Conservation (phyloP, 257 asterid species). For the Gentiana macrophylla region DNA sequence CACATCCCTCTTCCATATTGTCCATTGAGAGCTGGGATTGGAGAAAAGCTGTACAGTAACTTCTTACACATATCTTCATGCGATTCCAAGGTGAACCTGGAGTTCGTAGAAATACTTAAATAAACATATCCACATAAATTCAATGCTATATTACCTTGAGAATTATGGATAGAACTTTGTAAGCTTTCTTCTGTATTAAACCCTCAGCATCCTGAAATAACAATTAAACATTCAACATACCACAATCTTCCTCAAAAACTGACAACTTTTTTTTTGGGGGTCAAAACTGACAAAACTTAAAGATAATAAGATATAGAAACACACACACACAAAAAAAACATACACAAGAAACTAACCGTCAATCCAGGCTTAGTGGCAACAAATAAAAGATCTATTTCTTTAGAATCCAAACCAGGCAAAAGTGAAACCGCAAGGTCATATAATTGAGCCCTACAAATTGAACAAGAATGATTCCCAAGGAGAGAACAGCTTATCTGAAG, state of each 20-base stretch:
- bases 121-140: too few species aligned
- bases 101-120: too few species aligned
- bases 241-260: not conserved
- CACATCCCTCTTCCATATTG: too few species aligned
- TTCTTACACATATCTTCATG: too few species aligned
- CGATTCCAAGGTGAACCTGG: too few species aligned
- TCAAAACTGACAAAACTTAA: too few species aligned
- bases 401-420: conserved; percentile 71
- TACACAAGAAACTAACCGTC: conserved; percentile 32
- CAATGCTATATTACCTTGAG: conserved; percentile 40
- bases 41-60: too few species aligned
- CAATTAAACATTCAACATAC: not conserved
- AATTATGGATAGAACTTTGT: conserved; percentile 64
- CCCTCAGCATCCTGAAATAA: conserved; percentile 64
- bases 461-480: conserved; percentile 8
- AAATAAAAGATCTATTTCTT: conserved; percentile 56
- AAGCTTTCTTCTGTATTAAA: conserved; percentile 82
- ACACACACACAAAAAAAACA: not conserved
- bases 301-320: not conserved
- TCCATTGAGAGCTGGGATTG: too few species aligned
- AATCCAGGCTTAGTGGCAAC: conserved; percentile 46
- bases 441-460: conserved; percentile 56
- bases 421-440: conserved; percentile 76
- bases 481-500: conserved; percentile 3
- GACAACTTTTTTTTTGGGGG: not conserved